Base-by-base conservation (phyloP, 352 stramenopile species). In the Albugo candida region DNA sequence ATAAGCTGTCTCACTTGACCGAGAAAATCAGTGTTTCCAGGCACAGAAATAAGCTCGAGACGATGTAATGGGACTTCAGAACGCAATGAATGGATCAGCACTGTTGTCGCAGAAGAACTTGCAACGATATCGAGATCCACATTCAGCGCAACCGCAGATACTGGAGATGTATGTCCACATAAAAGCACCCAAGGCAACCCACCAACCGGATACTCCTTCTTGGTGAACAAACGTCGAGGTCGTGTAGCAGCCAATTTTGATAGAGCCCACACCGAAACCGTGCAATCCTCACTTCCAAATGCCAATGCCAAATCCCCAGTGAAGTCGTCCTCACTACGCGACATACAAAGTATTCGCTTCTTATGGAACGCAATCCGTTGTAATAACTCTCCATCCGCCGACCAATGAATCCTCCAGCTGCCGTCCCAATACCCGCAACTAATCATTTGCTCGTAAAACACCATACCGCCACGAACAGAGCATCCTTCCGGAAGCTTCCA, bases 381-480 rank as follows among this genome's bases (percentile, higher is more conserved):
- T 16, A 91, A 59, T 5, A 91, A 52, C 45, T 91, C 77, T 35
- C 77, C 77, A 54, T 91, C 77, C 13, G 70, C 75, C 36, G 77
- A 82, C 77, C 77, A 91, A 49, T 87, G 74, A 36, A 91, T 91
- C 2, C 77, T 72, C 77, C 77, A 91, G 44, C 77, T 87, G 13
- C 77, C 77, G 58, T 91, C 77, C 72, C 75, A 91, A 52, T 87
- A 87, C 8, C 76, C 76, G 48, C 73, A 89, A 58, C 76, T 89
- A 50, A 89, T 85, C 76, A 89, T 89, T 46, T 89, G 76, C 56
- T 89, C 76, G 51, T 89, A 89, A 44, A 86, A 89, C 36, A 89
- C 76, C 13, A 89, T 70, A 34, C 76, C 74, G 52, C 85, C 73
- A 41, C 62, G 72, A 35, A 82, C 73, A 11, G 83, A 56, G 17